Percentiles rank a stretch among this genome's conserved stretches.
These are phyloP conservation scores for Tuctoria greenei DNA, from an alignment of 176 grass and related monocot genomes.

Conservation along the genomic window DNA sequence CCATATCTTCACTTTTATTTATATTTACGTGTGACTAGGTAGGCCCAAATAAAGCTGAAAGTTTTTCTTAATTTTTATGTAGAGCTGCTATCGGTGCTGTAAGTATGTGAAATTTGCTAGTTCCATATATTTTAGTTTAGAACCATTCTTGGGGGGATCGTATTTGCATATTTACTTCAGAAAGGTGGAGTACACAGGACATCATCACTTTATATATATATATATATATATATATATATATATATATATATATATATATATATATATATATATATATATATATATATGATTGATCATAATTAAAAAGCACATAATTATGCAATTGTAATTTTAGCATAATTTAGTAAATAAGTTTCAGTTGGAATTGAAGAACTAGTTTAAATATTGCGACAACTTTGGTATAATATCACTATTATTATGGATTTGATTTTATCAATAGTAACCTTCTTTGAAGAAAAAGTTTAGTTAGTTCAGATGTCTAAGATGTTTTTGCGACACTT, in stretches of 20 bases:
- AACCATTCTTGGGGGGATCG: no score
- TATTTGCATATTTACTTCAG: no score
- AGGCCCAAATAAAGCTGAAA: no score
- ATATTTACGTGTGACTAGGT: no score
- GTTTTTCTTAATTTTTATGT: no score
- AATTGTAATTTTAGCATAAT: neutral
- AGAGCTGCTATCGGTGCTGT: no score
- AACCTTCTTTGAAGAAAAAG: neutral
- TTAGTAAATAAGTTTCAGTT: neutral
- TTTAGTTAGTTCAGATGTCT: neutral
- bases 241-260: neutral
- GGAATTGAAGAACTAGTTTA: neutral
- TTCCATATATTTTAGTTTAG: no score
- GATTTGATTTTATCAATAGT: slow-evolving; percentile 18
- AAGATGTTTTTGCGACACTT: no score
- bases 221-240: neutral
- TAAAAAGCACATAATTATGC: neutral
- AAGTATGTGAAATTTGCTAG: no score
- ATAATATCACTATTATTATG: neutral
- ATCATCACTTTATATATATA: no score
- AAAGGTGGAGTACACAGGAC: no score
- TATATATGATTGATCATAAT: neutral
- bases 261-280: neutral
- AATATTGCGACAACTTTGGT: neutral
- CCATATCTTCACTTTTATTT: no score